Percentiles rank a stretch among this genome's conserved stretches.
Conservation (phyloP, 352 stramenopile genomes). For the Pythium apleroticum region DNA sequence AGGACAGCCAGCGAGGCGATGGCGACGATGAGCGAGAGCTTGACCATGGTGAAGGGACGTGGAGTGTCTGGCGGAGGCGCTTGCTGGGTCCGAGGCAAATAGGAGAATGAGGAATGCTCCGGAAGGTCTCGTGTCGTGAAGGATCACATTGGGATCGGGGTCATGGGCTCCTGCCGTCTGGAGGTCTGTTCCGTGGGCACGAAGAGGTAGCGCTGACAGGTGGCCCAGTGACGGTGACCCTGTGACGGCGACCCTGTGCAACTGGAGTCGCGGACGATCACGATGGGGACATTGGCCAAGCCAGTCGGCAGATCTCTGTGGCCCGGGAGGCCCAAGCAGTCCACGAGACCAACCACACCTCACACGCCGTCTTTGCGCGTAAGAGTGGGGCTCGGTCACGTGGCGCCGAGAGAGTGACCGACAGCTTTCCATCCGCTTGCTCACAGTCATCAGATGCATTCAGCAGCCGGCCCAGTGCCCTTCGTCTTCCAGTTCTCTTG, state of each 20-base stretch:
- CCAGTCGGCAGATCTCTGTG: neutral
- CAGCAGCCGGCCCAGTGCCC: too few species aligned
- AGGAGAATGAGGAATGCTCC: neutral
- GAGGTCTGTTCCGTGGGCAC: neutral
- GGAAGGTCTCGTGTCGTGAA: neutral
- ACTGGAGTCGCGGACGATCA: neutral
- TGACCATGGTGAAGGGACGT: conserved; percentile 4
- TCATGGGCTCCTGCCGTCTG: neutral
- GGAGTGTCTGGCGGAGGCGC: neutral
- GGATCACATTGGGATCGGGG: neutral
- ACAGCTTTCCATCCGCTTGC: too few species aligned
- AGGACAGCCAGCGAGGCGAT: conserved; percentile 5
- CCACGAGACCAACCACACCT: neutral
- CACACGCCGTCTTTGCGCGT: neutral
- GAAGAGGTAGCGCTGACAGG: neutral
- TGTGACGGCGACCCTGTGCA: neutral
- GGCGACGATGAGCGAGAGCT: conserved; percentile 3
- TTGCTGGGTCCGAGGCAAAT: conserved; percentile 1
- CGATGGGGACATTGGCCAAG: neutral
- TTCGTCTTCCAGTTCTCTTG: too few species aligned
- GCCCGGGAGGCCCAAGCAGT: neutral
- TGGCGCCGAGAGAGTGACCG: too few species aligned
- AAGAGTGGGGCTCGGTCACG: neutral
- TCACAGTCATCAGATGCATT: too few species aligned
- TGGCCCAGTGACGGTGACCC: neutral